Percentiles rank a stretch among this genome's conserved stretches.
phyloP scores from a whole-genome alignment of 2,329 filamentous ascomycete genomes.

The Alternaria longipes region DNA sequence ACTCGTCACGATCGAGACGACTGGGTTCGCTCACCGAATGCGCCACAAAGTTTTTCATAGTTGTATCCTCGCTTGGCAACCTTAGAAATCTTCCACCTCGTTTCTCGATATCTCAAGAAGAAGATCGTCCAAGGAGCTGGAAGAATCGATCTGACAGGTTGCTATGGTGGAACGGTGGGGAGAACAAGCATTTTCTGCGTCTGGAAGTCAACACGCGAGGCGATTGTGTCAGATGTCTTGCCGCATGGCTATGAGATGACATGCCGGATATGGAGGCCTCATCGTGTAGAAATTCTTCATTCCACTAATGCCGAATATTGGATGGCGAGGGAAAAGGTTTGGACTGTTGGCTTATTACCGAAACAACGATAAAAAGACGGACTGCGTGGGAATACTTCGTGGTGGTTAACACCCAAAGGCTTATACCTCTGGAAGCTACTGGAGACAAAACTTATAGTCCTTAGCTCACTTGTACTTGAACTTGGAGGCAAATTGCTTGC shows the following conservation, averaged over 20 bases:
- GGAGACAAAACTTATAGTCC: neutral
- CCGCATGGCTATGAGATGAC: neutral
- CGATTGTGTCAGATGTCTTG: neutral
- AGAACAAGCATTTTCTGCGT: neutral
- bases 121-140: neutral
- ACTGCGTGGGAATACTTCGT: neutral
- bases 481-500: neutral
- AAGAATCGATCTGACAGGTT: neutral
- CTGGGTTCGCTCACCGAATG: neutral
- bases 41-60: neutral
- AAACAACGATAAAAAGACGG: neutral
- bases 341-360: neutral
- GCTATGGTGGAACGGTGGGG: neutral
- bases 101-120: neutral
- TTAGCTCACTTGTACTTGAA: neutral
- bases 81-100: no score
- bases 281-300: neutral
- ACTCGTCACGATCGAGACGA: neutral
- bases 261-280: neutral
- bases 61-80: neutral
- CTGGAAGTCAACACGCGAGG: neutral
- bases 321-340: neutral
- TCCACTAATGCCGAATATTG: neutral
- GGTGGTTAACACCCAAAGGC: neutral
- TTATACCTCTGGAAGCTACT: neutral